Base-by-base conservation (phyloP, 768 basidiomycete genomes). In the Kwoniella botswanensis region DNA sequence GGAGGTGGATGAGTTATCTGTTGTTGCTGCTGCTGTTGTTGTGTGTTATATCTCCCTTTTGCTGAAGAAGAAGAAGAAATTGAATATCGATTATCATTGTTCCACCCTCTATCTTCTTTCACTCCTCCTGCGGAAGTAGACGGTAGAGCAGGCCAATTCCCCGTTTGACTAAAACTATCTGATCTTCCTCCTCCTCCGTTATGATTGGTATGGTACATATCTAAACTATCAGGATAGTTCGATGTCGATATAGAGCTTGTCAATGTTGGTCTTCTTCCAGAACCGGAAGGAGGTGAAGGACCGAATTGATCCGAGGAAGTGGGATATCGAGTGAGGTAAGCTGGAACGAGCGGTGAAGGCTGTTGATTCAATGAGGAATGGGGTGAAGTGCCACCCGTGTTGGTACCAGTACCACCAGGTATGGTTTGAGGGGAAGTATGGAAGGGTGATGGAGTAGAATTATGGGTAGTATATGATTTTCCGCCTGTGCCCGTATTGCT, bases 241-340 rank as follows among this genome's bases (percentile, higher is more conserved):
- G 57, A 58, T 26, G 21, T 61, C 6, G 59, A 61, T 15, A 61
- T 43, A 2, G 35, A 44, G 7, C 29, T 26, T 15, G 22, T 61
- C 42, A 61, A n/a, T 2, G 35, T 21, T 12, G 59, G 59, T 61
- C 59, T 61, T 44, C 59, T 42, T 43, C 59, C 22, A 43, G 35
- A 13, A 35, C 21, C 21, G 15, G 46, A 50, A 15, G 46, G 46
- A 15, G 46, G 46, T 18, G 46, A 50, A 18, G 46, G 46, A 18
- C 46, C 46, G 12, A n/a, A 55, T 55, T 55, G 42, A 61, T 44
- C 41, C 13, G 46, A 15, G 4, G 42, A 29, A 52, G 15, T 69
- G 9, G 68, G 68, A 64, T 55, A 70, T 29, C 68, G 24, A 21
- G 68, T 70, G 41, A 70, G 35, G 41, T 70, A 70, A 18, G 68